Percentiles rank a stretch among this genome's conserved stretches.
phyloP scores from a whole-genome alignment of 179 eudicot species.

The Silene noctiflora region DNA sequence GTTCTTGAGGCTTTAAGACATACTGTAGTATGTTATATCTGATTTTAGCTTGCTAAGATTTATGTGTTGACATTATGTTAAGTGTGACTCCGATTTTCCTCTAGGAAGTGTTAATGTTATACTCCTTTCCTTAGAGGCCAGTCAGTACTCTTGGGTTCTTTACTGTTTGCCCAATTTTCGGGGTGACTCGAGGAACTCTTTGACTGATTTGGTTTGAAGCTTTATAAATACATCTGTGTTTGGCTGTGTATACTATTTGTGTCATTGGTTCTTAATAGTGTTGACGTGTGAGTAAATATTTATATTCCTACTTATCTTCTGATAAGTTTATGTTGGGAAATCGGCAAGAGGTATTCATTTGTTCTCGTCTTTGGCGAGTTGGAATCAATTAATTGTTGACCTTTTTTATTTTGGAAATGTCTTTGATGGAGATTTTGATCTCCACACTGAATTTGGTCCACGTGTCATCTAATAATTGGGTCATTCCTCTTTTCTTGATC shows the following conservation, averaged over 20 bases:
- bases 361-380: too few relatives aligned
- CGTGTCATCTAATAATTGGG: too few relatives aligned
- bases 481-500: too few relatives aligned
- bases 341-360: too few relatives aligned
- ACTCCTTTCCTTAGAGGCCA: not conserved
- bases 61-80: too few relatives aligned
- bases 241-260: not conserved
- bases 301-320: too few relatives aligned
- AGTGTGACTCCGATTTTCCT: not conserved
- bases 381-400: too few relatives aligned
- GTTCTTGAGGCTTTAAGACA: not conserved
- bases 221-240: not conserved
- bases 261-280: not conserved
- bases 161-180: not conserved
- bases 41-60: not conserved
- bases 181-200: not conserved
- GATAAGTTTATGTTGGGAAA: too few relatives aligned
- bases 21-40: not conserved
- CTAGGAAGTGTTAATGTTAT: slow-evolving; percentile 1
- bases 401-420: too few relatives aligned
- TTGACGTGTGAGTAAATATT: too few relatives aligned
- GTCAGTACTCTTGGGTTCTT: not conserved
- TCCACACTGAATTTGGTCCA: too few relatives aligned
- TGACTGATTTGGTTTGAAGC: not conserved
- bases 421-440: too few relatives aligned